Evolutionary conservation across 345 rosid genomes (phyloP).

Genomic region (Abelmoschus esculentus): DNA sequence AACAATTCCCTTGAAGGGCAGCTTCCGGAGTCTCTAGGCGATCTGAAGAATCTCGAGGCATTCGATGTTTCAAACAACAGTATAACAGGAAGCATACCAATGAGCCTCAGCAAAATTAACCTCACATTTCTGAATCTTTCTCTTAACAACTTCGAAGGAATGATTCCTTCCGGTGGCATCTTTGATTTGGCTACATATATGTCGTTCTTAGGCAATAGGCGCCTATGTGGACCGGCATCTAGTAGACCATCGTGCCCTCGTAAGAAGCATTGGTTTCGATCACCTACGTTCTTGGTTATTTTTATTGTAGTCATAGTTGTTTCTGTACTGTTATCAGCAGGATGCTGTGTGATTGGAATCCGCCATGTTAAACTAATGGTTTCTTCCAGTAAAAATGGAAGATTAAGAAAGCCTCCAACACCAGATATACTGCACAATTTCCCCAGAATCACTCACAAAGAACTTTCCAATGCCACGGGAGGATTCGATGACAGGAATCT

Average conservation of each 20-base stretch:
- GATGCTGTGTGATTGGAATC: conserved; percentile 27
- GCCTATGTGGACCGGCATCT: conserved; percentile 32
- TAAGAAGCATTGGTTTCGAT: conserved; percentile 22
- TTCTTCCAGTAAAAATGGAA: conserved; percentile 22
- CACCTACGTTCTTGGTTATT: conserved; percentile 23
- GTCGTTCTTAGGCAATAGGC: conserved; percentile 37
- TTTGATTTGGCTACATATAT: conserved; percentile 24
- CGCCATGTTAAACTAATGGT: conserved; percentile 16
- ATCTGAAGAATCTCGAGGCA: conserved; percentile 34
- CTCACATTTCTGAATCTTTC: conserved; percentile 44
- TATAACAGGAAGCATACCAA: conserved; percentile 38
- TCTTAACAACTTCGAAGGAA: conserved; percentile 36
- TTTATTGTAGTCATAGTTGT: conserved; percentile 18
- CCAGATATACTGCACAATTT: conserved; percentile 29
- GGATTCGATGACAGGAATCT: conserved; percentile 35
- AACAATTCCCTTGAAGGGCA: conserved; percentile 36
- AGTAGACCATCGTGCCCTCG: conserved; percentile 24
- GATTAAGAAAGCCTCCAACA: neutral
- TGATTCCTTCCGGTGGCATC: conserved; percentile 42
- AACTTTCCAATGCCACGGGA: conserved; percentile 40
- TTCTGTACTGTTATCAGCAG: conserved; percentile 20
- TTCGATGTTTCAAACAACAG: conserved; percentile 44
- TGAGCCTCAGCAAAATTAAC: conserved; percentile 29
- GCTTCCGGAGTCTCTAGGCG: conserved; percentile 39
- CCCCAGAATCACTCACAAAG: conserved; percentile 48